Evolutionary conservation across 208 protist genomes (phyloP).

Genomic region (Phytomonas serpens): DNA sequence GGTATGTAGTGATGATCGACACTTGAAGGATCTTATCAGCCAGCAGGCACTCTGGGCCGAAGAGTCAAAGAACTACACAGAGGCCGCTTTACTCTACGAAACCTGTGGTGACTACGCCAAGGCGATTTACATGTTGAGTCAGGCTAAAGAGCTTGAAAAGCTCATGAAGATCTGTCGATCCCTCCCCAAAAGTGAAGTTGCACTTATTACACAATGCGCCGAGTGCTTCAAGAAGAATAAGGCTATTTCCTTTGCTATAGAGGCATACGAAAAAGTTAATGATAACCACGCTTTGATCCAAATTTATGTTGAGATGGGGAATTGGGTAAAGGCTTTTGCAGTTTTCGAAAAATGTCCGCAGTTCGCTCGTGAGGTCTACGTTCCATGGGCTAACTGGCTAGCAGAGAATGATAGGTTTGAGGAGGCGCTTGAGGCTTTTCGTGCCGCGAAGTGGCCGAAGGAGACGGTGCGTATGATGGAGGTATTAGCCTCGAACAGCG

Average conservation of each 20-base stretch:
- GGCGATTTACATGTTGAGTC: slow-evolving; percentile 85
- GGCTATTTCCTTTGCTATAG: slow-evolving; percentile 72
- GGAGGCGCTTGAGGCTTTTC: slow-evolving; percentile 91
- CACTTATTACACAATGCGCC: slow-evolving; percentile 76
- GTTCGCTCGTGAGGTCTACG: slow-evolving; percentile 88
- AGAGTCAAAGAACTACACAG: slow-evolving; percentile 86
- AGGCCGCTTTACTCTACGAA: slow-evolving; percentile 86
- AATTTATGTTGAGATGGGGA: slow-evolving; percentile 78
- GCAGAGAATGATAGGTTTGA: slow-evolving; percentile 93
- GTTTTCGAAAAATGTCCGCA: slow-evolving; percentile 77
- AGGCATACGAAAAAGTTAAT: slow-evolving; percentile 87
- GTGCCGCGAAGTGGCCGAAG: slow-evolving; percentile 80
- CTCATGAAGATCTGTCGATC: slow-evolving; percentile 81
- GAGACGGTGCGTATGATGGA: slow-evolving; percentile 91
- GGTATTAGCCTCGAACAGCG: slow-evolving; percentile 88
- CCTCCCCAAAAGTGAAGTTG: slow-evolving; percentile 77
- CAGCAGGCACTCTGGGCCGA: slow-evolving; percentile 91
- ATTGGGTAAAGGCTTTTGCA: slow-evolving; percentile 90
- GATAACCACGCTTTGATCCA: slow-evolving; percentile 83
- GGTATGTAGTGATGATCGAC: slow-evolving; percentile 81
- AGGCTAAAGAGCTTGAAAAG: slow-evolving; percentile 73
- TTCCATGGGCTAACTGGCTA: slow-evolving; percentile 96
- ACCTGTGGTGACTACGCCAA: slow-evolving; percentile 77
- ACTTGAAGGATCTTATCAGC: slow-evolving; percentile 85
- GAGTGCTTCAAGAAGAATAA: slow-evolving; percentile 80